Conservation (phyloP, 805 yeast genomes). For the Yamadazyma kitorensis region DNA sequence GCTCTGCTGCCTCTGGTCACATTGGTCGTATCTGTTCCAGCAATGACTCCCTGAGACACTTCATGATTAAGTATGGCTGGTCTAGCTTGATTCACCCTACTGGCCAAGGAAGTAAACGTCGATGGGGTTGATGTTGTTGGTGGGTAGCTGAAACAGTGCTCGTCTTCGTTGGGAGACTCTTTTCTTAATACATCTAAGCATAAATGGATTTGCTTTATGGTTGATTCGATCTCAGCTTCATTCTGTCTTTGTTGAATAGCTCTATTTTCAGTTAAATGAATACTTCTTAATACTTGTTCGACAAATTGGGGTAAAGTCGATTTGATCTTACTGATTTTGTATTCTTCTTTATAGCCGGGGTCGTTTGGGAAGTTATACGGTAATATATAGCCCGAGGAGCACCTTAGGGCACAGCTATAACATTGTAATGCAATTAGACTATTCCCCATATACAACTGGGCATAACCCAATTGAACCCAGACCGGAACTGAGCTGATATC, state of each 20-base stretch:
- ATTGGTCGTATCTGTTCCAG: conserved; percentile 14
- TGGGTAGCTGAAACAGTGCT: conserved; percentile 25
- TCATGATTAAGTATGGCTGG: conserved; percentile 39
- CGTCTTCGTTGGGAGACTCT: conserved; percentile 21
- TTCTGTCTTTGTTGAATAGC: conserved; percentile 34
- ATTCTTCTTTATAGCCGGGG: conserved; percentile 14
- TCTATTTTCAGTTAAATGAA: conserved; percentile 34
- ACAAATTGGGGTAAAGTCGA: conserved; percentile 38
- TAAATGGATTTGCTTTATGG: conserved; percentile 6
- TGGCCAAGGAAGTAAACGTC: conserved; percentile 22
- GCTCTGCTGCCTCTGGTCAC: not conserved
- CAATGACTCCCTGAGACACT: conserved; percentile 33
- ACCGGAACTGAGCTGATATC: conserved; percentile 39
- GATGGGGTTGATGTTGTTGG: conserved; percentile 21
- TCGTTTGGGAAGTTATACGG: conserved; percentile 20
- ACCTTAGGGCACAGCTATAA: conserved; percentile 29
- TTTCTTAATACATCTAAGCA: not conserved
- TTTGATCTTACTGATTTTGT: conserved; percentile 19
- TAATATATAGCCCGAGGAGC: conserved; percentile 27
- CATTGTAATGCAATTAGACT: conserved; percentile 31
- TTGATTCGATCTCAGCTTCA: conserved; percentile 16
- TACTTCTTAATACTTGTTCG: conserved; percentile 31
- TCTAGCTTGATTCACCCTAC: conserved; percentile 27
- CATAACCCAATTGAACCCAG: conserved; percentile 44
- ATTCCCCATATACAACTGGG: conserved; percentile 39